Conservation (phyloP, 768 basidiomycete species). For the Polyporus arcularius region DNA sequence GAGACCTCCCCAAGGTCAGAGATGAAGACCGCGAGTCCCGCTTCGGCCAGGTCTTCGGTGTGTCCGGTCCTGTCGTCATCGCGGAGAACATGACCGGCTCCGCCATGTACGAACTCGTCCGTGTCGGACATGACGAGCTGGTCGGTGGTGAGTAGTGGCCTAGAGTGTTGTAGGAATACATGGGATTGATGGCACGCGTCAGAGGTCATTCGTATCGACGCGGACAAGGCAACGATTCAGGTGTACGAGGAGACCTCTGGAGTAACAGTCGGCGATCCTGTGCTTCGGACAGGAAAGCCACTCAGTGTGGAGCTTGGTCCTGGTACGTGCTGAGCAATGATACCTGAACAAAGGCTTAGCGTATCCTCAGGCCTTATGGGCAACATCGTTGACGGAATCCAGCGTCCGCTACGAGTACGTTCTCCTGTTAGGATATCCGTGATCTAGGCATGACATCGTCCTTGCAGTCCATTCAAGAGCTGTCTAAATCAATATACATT, state of each 20-base stretch:
- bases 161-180: neutral
- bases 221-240: conserved; percentile 97
- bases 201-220: conserved; percentile 99
- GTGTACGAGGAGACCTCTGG: conserved; percentile 99
- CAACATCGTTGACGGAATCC: conserved; percentile 99
- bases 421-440: conserved; percentile 1
- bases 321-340: conserved; percentile 49
- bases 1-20: conserved; percentile 80
- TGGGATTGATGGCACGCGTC: neutral
- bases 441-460: conserved; percentile 12
- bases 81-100: conserved; percentile 95
- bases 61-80: conserved; percentile 98
- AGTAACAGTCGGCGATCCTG: conserved; percentile 98
- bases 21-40: conserved; percentile 89
- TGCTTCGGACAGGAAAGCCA: conserved; percentile 95
- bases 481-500: conserved; percentile 99
- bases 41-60: conserved; percentile 89
- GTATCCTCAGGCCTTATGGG: conserved; percentile 81
- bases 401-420: conserved; percentile 84
- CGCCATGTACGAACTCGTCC: conserved; percentile 97
- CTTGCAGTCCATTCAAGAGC: conserved; percentile 83
- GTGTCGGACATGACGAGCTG: conserved; percentile 97
- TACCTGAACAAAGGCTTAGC: conserved; percentile 8
- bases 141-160: conserved; percentile 74
- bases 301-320: conserved; percentile 97